Conservation (phyloP, 306 rosid species). For the Albizia julibrissin region DNA sequence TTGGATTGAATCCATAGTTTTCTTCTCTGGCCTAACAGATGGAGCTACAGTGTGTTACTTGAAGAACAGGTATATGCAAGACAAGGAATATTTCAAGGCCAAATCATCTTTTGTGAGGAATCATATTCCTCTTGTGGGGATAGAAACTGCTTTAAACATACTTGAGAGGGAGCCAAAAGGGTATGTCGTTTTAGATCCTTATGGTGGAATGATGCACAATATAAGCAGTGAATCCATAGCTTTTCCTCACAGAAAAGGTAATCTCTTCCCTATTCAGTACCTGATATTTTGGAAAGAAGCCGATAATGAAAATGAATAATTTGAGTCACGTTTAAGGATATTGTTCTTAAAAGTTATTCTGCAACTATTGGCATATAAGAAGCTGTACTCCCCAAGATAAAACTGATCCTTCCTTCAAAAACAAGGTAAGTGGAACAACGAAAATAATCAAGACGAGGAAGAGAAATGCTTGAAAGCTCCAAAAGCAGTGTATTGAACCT, state of each 20-base stretch:
- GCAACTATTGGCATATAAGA: too few species aligned
- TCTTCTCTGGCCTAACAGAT: constrained; percentile 58
- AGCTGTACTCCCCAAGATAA: too few species aligned
- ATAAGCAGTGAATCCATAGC: constrained; percentile 70
- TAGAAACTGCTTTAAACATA: constrained; percentile 44
- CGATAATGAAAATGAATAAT: too few species aligned
- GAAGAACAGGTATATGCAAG: constrained; percentile 48
- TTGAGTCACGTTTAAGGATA: too few species aligned
- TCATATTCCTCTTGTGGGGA: constrained; percentile 47
- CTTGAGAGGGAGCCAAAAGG: constrained; percentile 71
- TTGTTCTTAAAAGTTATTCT: too few species aligned
- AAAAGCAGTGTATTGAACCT: too few species aligned
- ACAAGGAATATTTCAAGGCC: constrained; percentile 64
- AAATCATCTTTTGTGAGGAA: constrained; percentile 64
- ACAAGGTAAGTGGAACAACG: too few species aligned
- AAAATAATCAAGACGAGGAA: too few species aligned
- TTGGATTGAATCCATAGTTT: constrained; percentile 71
- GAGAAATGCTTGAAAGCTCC: too few species aligned
- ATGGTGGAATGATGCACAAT: constrained; percentile 63
- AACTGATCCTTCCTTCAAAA: too few species aligned
- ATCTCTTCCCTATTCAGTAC: constrained; percentile 65
- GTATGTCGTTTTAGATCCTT: constrained; percentile 61
- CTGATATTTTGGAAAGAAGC: constrained; percentile 60
- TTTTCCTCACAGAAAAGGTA: constrained; percentile 79
- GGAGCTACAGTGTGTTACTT: constrained; percentile 51